A percentile compares a stretch with the other conserved stretches of the same genome.
These are phyloP conservation scores for Haematococcus lacustris DNA, from an alignment of 139 green algal genomes.

Conservation along the genomic window DNA sequence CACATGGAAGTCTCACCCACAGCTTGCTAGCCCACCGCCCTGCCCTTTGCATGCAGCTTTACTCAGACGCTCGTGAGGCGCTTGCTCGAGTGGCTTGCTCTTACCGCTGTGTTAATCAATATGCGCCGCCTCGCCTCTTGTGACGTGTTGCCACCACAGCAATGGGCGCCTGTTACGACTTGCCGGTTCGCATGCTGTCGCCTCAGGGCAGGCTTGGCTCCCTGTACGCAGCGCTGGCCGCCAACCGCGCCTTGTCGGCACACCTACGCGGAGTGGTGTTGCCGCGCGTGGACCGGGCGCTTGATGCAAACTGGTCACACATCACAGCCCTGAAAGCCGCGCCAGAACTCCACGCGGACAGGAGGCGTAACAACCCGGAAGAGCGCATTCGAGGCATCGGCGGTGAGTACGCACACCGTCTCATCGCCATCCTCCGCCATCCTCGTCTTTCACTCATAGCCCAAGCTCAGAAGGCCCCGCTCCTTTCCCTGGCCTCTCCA, in stretches of 20 bases:
- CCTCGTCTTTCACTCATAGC: not conserved
- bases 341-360: too few relatives aligned
- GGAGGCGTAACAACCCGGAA: too few relatives aligned
- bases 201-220: conserved; percentile 7
- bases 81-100: too few relatives aligned
- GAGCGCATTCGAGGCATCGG: not conserved
- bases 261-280: not conserved
- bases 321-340: not conserved
- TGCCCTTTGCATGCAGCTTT: too few relatives aligned
- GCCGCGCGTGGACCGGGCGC: not conserved
- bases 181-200: too few relatives aligned
- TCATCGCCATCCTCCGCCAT: not conserved
- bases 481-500: not conserved
- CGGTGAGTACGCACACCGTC: not conserved
- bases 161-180: too few relatives aligned
- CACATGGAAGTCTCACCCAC: too few relatives aligned
- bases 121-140: too few relatives aligned
- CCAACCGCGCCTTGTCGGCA: conserved; percentile 14
- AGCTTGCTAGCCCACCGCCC: too few relatives aligned
- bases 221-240: conserved; percentile 21
- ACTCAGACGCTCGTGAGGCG: too few relatives aligned
- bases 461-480: not conserved
- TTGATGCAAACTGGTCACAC: conserved; percentile 1
- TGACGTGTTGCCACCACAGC: too few relatives aligned
- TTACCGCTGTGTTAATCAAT: too few relatives aligned